phyloP scores from a whole-genome alignment of 169 alveolate genomes.

The Besnoitia besnoiti region DNA sequence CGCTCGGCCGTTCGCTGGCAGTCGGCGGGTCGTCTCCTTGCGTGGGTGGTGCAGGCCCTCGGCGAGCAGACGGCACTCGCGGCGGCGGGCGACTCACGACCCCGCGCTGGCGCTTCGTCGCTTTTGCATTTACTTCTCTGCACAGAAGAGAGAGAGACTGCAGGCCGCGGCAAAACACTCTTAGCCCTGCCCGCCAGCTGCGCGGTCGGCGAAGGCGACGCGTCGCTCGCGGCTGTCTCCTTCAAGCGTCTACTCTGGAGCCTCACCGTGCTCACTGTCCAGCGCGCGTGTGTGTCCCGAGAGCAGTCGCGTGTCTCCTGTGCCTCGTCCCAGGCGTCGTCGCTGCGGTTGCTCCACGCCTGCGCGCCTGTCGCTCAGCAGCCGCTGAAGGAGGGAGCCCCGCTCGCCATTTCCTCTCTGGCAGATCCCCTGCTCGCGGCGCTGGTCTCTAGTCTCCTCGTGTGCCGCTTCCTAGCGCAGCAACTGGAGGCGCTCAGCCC shows the following conservation, averaged over 20 bases:
- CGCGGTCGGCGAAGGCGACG: too few species aligned
- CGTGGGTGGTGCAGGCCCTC: background rate
- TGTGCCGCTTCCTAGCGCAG: background rate
- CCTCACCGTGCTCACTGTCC: background rate
- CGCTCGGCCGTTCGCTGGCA: background rate
- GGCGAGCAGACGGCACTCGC: too few species aligned
- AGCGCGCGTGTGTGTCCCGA: background rate
- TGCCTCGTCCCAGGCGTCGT: background rate
- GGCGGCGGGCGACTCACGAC: too few species aligned
- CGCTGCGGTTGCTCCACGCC: background rate
- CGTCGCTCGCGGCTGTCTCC: background rate
- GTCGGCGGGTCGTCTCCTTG: background rate
- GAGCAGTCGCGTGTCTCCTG: background rate
- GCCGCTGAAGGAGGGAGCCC: background rate
- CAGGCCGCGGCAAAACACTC: background rate
- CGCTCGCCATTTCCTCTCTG: background rate
- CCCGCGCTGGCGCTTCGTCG: background rate
- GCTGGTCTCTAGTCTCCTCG: background rate
- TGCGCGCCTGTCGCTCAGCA: background rate
- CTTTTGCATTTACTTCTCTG: background rate
- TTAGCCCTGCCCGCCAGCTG: too few species aligned
- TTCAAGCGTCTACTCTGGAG: background rate
- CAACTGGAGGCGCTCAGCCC: background rate
- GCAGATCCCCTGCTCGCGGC: background rate
- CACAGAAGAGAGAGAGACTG: background rate